Conservation (phyloP, 805 yeast species). For the Candida taoyuanica region DNA sequence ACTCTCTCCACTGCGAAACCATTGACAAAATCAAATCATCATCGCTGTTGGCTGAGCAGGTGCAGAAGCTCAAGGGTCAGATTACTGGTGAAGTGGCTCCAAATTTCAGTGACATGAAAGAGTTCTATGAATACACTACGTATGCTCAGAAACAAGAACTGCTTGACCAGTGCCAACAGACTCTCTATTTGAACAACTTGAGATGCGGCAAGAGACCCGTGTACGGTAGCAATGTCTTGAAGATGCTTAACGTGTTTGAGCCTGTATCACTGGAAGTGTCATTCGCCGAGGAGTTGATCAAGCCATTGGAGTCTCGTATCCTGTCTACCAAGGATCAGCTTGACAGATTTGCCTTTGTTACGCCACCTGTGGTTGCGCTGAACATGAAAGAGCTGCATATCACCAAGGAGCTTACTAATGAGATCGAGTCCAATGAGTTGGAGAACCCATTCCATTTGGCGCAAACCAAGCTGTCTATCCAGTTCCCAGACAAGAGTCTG, state of each 20-base stretch:
- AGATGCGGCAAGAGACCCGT: slow-evolving; percentile 65
- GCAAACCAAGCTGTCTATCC: slow-evolving; percentile 84
- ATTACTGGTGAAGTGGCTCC: slow-evolving; percentile 28
- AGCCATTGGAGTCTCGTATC: slow-evolving; percentile 39
- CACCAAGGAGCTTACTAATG: slow-evolving; percentile 33
- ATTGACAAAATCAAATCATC: slow-evolving; percentile 45
- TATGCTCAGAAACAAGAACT: slow-evolving; percentile 47
- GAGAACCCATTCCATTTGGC: slow-evolving; percentile 67
- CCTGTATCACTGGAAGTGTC: slow-evolving; percentile 23
- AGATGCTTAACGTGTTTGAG: slow-evolving; percentile 33
- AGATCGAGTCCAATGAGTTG: slow-evolving; percentile 28
- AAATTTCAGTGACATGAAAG: slow-evolving; percentile 37
- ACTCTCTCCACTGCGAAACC: slow-evolving; percentile 43
- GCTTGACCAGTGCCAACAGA: slow-evolving; percentile 50
- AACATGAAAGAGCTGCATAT: slow-evolving; percentile 56
- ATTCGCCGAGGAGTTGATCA: slow-evolving; percentile 31
- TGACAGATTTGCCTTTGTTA: slow-evolving; percentile 77
- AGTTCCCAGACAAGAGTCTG: slow-evolving; percentile 92
- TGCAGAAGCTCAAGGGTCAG: slow-evolving; percentile 36
- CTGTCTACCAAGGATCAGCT: slow-evolving; percentile 43
- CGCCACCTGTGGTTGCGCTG: slow-evolving; percentile 79
- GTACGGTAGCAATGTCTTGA: slow-evolving; percentile 57
- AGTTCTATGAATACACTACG: slow-evolving; percentile 55
- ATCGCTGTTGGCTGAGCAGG: slow-evolving; percentile 38
- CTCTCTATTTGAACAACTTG: slow-evolving; percentile 56